Conservation (phyloP, 352 stramenopile genomes). For the Bremia lactucae region DNA sequence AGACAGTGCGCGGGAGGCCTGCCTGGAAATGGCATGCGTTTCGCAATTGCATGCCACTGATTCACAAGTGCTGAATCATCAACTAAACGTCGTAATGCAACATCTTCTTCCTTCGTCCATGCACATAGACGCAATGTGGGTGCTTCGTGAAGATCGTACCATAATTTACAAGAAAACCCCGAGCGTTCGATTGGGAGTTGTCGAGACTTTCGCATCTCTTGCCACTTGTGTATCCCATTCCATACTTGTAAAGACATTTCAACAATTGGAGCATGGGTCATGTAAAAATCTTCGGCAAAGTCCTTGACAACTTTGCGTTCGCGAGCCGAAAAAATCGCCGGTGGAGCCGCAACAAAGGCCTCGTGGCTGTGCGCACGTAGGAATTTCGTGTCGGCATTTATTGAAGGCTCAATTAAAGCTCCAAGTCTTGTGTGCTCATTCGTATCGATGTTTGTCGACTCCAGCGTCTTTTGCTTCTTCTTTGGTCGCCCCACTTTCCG, state of each 20-base stretch:
- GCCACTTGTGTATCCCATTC: conserved; percentile 32
- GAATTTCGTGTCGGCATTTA: conserved; percentile 42
- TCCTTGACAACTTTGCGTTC: conserved; percentile 43
- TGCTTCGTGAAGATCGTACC: conserved; percentile 60
- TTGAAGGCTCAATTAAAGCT: conserved; percentile 23
- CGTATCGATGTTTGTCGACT: not conserved
- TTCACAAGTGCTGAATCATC: conserved; percentile 33
- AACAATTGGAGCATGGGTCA: conserved; percentile 1
- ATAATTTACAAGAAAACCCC: conserved; percentile 61
- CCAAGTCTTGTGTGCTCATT: conserved; percentile 1
- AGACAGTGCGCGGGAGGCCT: conserved; percentile 45
- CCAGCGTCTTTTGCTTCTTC: conserved; percentile 18
- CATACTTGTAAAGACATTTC: conserved; percentile 36
- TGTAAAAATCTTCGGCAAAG: conserved; percentile 31
- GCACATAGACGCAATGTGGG: conserved; percentile 35
- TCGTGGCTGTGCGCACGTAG: conserved; percentile 48
- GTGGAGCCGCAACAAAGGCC: conserved; percentile 33
- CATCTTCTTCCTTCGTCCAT: conserved; percentile 50
- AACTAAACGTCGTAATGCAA: conserved; percentile 25
- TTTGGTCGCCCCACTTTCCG: conserved; percentile 18
- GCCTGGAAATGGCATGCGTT: conserved; percentile 31
- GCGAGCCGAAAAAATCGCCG: conserved; percentile 43
- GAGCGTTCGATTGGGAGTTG: conserved; percentile 42
- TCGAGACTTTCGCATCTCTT: conserved; percentile 15
- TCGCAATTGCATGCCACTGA: conserved; percentile 38